Base-by-base conservation (phyloP, 169 alveolate species). In the Plasmodium adleri region DNA sequence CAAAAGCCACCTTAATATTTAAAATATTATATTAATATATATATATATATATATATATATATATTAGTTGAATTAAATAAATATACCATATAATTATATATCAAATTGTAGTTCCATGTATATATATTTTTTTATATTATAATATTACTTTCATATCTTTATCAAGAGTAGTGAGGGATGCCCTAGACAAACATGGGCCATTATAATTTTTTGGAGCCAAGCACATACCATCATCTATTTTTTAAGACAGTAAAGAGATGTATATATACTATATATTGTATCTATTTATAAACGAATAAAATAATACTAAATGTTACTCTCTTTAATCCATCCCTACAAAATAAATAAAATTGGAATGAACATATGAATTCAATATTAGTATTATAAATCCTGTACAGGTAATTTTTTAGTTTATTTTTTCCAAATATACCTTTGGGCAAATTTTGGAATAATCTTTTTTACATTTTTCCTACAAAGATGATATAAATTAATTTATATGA, bases 271-370 rank as follows among this genome's bases (percentile, higher is more conserved):
- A 56, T 56, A 56, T 52, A n/a, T n/a, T 52, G 62, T 52, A 52
- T 12, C 9, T 67, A 56, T 28, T 28, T 50, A 32, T 39, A 15
- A 12, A 13, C 15, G 8, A 9, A n/a, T 32, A 8, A 6, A 43
- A 24, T 39, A 63, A 43, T 67, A n/a, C 17, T 24, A 39, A 17
- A 54, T 32, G 28, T 45, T 83, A 83, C 91, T 59, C 10, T 83
- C 85, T 68, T 70, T 83, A 60, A 28, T 45, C 91, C 91, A 83
- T 47, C 32, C 85, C 91, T 83, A 83, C 26, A 83, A 70, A 45
- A 26, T 67, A 67, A 43, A 43, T n/a, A 13, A 13, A 43, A 49
- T 20, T 47, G 8, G n/a, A 62, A 56, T 17, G 15, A 71, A 45
- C 64, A 47, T 71, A n/a, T 28, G 28, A 12, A 32, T 66, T 26